Evolutionary conservation across 2,329 filamentous ascomycete genomes (phyloP), one percentile per base, ranked within the genome.

Genomic region (Claviceps pusilla): DNA sequence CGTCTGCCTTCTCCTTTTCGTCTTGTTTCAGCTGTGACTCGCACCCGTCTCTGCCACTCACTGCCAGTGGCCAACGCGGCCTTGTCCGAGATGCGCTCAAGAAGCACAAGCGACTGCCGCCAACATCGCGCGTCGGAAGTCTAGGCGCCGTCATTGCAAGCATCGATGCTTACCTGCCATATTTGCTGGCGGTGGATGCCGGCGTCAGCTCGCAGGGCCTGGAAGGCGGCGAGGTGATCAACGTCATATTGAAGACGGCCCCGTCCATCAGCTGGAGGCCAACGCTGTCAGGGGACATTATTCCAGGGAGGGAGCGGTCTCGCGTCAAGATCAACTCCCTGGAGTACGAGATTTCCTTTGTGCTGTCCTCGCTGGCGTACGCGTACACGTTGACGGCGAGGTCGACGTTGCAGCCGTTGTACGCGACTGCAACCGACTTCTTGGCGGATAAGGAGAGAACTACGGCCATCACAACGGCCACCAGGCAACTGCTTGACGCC

Each of bases 11-110:
- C 65, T 84, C 87, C 52, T 91, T 95, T 66, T 85, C 87, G 28
- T 76, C 84, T 42, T 86, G 76, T 68, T 84, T 95, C 69, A 78
- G 73, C 62, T 91, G 86, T 63, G 80, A 83, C 59, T 89, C 88
- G 3, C 91, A 97, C 69, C 91, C 93, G 3, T 95, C 91, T 0
- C 77, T 98, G 46, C 88, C 89, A 29, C 79, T 91, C 62, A 79
- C 80, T 54, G 84, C 89, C 28, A 90, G 89, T 60, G 91, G 87
- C 9, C 82, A 88, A 64, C 87, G 93, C 57, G 86, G 87, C 61
- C 80, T 95, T 19, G 77, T 96, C 52, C 83, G 89, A 62, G 83
- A 91, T 68, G 79, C 83, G 3, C 76, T 98, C 57, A 97, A 97
- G 71, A 83, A 83, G 61, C 84, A 96, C 75, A 97, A 95, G 69